These are phyloP conservation scores for Trametes maxima DNA, from an alignment of 768 basidiomycete genomes.

Conservation along the genomic window DNA sequence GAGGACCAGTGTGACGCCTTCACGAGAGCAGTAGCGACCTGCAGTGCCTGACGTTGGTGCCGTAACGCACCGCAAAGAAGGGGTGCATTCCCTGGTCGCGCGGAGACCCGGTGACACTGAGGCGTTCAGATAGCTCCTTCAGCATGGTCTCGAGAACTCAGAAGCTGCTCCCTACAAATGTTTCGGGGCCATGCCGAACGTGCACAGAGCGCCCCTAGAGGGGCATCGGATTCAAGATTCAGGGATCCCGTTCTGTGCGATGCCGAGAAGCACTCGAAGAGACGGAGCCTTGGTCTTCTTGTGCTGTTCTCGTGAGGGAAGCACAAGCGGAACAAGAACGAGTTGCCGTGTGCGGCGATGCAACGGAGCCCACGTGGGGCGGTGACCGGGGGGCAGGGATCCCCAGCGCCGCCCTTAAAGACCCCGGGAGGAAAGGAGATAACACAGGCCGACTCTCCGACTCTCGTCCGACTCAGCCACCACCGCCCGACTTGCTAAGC, in stretches of 20 bases:
- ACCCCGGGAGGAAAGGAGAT: conserved; percentile 8
- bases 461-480: conserved; percentile 9
- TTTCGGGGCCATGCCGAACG: neutral
- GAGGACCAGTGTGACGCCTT: too few species aligned
- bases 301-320: conserved; percentile 6
- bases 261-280: neutral
- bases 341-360: conserved; percentile 6
- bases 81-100: conserved; percentile 1
- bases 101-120: conserved; percentile 11
- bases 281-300: neutral
- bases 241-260: neutral
- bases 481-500: conserved; percentile 11
- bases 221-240: neutral
- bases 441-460: conserved; percentile 2
- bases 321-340: conserved; percentile 6
- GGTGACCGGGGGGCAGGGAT: conserved; percentile 7
- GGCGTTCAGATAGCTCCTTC: conserved; percentile 3
- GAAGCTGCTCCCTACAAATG: too few species aligned
- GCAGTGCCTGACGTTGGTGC: neutral
- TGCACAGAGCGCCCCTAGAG: neutral
- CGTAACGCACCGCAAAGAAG: neutral
- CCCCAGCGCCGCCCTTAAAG: neutral
- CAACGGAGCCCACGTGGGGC: conserved; percentile 15
- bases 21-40: too few species aligned
- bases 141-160: neutral